These are phyloP conservation scores for Sporopachydermia quercuum DNA, from an alignment of 805 yeast species.

Conservation along the genomic window DNA sequence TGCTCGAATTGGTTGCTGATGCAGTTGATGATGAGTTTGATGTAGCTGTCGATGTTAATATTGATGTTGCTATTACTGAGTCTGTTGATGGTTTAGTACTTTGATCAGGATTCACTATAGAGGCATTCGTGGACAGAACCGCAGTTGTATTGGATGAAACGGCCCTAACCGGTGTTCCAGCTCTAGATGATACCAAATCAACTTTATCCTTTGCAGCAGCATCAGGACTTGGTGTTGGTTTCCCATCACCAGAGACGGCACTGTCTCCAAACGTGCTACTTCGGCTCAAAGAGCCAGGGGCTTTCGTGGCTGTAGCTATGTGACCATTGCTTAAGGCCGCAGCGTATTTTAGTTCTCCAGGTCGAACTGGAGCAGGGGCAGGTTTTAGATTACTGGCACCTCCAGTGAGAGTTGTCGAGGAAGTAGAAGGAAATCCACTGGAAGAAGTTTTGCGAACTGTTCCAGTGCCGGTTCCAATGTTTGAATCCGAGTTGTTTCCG, in stretches of 20 bases:
- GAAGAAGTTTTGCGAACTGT: conserved; percentile 5
- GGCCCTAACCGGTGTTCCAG: conserved; percentile 8
- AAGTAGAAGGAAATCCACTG: conserved; percentile 5
- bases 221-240: conserved; percentile 7
- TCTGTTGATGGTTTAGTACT: conserved; percentile 8
- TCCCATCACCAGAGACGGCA: no score
- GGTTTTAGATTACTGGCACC: conserved; percentile 27
- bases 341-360: conserved; percentile 42
- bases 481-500: conserved; percentile 15
- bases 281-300: background rate
- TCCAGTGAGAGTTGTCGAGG: conserved; percentile 6
- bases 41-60: conserved; percentile 11
- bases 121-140: no score
- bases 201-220: no score
- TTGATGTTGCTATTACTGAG: conserved; percentile 8
- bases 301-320: background rate
- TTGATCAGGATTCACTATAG: conserved; percentile 10
- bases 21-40: conserved; percentile 8
- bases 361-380: conserved; percentile 37
- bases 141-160: no score
- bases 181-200: no score
- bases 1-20: conserved; percentile 7
- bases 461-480: conserved; percentile 11
- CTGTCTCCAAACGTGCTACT: no score
- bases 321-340: conserved; percentile 19